Conservation (phyloP, 2,329 filamentous ascomycete species). For the Waltergamsia citrina region DNA sequence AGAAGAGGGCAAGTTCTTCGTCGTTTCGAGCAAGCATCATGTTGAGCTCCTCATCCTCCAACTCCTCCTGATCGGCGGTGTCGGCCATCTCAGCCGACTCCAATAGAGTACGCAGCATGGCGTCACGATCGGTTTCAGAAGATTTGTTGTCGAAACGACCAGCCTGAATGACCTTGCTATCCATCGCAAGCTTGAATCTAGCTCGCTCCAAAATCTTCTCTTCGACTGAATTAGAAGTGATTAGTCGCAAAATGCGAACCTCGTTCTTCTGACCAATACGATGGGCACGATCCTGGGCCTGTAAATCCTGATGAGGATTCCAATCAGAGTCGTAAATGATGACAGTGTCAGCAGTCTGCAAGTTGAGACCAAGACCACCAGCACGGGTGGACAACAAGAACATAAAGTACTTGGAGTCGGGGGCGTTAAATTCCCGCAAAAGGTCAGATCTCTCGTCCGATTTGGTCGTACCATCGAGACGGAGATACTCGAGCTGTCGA, state of each 20-base stretch:
- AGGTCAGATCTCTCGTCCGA: constrained; percentile 93
- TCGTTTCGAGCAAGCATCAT: constrained; percentile 86
- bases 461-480: constrained; percentile 93
- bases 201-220: constrained; percentile 97
- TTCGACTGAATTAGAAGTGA: constrained; percentile 94
- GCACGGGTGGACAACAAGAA: constrained; percentile 98
- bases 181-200: constrained; percentile 97
- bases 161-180: constrained; percentile 97
- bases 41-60: constrained; percentile 97
- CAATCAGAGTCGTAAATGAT: constrained; percentile 99
- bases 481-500: constrained; percentile 75
- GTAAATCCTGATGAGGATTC: constrained; percentile 98
- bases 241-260: constrained; percentile 89
- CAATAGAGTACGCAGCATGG: constrained; percentile 86
- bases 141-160: constrained; percentile 99
- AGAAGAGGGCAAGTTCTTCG: constrained; percentile 68
- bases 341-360: constrained; percentile 96
- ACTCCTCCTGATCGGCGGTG: constrained; percentile 76
- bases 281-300: constrained; percentile 98
- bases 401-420: constrained; percentile 88
- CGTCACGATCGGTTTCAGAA: constrained; percentile 95
- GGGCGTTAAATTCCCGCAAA: constrained; percentile 80
- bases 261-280: constrained; percentile 99
- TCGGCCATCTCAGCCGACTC: constrained; percentile 70
- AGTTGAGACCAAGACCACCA: constrained; percentile 91